Base-by-base conservation (phyloP, 805 yeast species). In the Kodamaea kaohsiungensis region DNA sequence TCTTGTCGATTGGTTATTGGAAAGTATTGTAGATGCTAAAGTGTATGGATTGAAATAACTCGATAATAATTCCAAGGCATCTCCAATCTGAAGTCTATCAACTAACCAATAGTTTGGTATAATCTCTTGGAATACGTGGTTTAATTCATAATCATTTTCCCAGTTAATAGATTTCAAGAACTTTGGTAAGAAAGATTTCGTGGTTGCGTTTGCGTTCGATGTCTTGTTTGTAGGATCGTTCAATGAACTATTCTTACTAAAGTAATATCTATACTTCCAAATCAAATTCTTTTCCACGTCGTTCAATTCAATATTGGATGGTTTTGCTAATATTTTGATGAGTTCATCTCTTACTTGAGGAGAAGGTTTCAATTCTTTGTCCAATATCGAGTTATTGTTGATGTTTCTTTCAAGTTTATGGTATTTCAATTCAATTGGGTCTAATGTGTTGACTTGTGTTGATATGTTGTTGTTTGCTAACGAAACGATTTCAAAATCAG, bases 231-330 rank as follows among this genome's bases (percentile, higher is more conserved):
- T 57, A 8, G 50, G 54, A 39, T 43, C 56, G 61, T 85, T 85
- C 51, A 85, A 80, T 16, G 89, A 71, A 45, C 63, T 63, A 56
- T 71, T 72, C 55, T 68, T 73, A 52, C 77, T 70, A 57, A 74
- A 75, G 68, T 86, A 92, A 70, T 89, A 95, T 52, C 98, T 73
- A 69, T 88, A 93, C 68, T 88, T 89, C 98, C 98, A 93, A 8
- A 93, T 79, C 63, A 91, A 70, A 59, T 91, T 90, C 72, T 88
- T 90, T 60, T 93, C 97, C 64, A 87, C 85, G 50, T 88, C 92
- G 5, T 87, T 81, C 47, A 95, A 75, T 60, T 85, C 88, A 51
- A 89, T 89, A 45, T 90, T 93, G 3, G 97, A 91, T 2, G 97
- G 92, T 63, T 86, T 89, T 19, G 77, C 76, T 51, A 93, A 74